Evolutionary conservation across 2,329 filamentous ascomycete genomes (phyloP), one percentile per base, ranked within the genome.

Genomic region (Aspergillus sp.): DNA sequence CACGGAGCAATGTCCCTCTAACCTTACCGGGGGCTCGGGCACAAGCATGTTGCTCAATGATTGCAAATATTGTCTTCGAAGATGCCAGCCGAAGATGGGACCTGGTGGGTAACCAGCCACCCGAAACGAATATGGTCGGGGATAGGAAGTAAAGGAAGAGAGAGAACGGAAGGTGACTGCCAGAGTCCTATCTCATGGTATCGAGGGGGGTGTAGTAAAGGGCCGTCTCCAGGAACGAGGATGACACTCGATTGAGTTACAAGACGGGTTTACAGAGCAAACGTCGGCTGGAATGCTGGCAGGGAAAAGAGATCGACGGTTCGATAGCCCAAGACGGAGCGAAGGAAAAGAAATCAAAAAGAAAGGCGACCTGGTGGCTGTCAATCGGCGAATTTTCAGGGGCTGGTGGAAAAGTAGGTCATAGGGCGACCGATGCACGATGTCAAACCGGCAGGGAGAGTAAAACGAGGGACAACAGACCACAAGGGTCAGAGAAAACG

Each of bases 1-100:
- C 68, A 89, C 85, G 57, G 92, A 91, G 76, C 93, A 98, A 68
- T 90, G 87, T 74, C 88, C 86, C 73, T 86, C 84, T 71, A 97
- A 78, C 61, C 87, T 80, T 70, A 86, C 82, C 53, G 83, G 78
- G 52, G 92, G 91, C 68, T 85, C 77, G 48, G 91, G 91, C 56
- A 88, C 80, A 69, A 86, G 79, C 91, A 96, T 96, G 45, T 68
- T 68, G 63, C 59, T 59, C 38, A 52, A 48, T 7, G 34, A 15
- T 26, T 48, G 56, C 34, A 44, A 55, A 44, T 60, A 56, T 42
- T 24, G 54, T 61, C 60, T 64, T 65, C 63, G 58, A 67, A 60
- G 61, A 67, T 63, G 62, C 66, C 66, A 70, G 70, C 67, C 64
- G 66, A 68, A 68, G 61, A 66, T 52, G 52, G 59, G 62, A 59